Percentiles rank a stretch among this genome's conserved stretches.
Conservation (phyloP, 1,284 basidiomycete species). For the Pseudozyma flocculosa region DNA sequence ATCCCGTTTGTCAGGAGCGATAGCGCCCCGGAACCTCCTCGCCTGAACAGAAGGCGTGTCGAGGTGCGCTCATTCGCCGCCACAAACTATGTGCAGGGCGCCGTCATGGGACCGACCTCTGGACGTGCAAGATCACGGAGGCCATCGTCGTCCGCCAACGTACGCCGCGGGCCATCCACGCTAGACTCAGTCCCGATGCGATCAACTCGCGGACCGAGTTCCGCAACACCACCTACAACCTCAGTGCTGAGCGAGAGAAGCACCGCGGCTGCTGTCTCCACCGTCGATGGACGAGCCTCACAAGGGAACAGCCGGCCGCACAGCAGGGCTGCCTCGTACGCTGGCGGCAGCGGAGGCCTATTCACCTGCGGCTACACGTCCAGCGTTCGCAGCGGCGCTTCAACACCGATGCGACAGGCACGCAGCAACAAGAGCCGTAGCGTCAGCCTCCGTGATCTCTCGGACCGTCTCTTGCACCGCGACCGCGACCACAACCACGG, state of each 20-base stretch:
- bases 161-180: too few species aligned
- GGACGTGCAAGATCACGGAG: not conserved
- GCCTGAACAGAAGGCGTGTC: conserved; percentile 6
- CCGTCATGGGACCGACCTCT: conserved; percentile 28
- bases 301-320: conserved; percentile 4
- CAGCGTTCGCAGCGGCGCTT: conserved; percentile 16
- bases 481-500: conserved; percentile 9
- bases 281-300: too few species aligned
- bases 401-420: conserved; percentile 13
- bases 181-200: too few species aligned
- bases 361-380: conserved; percentile 28
- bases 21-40: conserved; percentile 22
- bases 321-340: conserved; percentile 15
- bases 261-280: too few species aligned
- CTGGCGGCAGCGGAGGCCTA: conserved; percentile 24
- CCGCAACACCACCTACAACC: too few species aligned
- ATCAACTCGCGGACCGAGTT: too few species aligned
- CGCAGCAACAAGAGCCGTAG: conserved; percentile 11
- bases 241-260: too few species aligned
- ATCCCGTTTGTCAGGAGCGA: conserved; percentile 19
- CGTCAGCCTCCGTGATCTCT: conserved; percentile 17
- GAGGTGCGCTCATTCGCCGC: conserved; percentile 23
- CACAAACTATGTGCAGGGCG: conserved; percentile 21
- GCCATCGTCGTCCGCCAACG: too few species aligned
- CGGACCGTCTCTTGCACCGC: conserved; percentile 12